Percentiles rank a stretch among this genome's conserved stretches.
phyloP scores from a whole-genome alignment of 192 early-diverging fungal genomes.

The Dispira simplex region DNA sequence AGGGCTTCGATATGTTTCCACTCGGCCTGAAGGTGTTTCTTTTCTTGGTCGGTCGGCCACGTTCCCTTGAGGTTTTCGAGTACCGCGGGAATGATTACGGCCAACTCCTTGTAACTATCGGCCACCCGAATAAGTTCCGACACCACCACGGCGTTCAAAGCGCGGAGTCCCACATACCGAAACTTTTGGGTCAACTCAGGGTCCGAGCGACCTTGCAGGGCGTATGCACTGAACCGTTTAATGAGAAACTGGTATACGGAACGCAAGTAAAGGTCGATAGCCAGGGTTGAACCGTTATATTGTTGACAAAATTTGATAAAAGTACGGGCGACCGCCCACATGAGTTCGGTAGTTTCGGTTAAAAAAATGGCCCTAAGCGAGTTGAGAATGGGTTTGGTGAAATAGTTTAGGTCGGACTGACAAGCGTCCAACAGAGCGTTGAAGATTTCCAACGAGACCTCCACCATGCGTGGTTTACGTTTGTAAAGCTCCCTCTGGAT shows the following conservation, averaged over 20 bases:
- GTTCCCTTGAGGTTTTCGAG: constrained; percentile 20
- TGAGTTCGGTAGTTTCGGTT: constrained; percentile 39
- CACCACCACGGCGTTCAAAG: constrained; percentile 18
- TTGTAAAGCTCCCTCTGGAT: constrained; percentile 46
- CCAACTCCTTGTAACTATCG: constrained; percentile 14
- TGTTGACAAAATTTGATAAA: constrained; percentile 54
- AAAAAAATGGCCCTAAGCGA: constrained; percentile 43
- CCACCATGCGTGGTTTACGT: constrained; percentile 41
- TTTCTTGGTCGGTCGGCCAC: constrained; percentile 6
- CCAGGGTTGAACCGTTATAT: constrained; percentile 53
- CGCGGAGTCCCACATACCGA: constrained; percentile 24
- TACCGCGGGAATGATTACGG: constrained; percentile 20
- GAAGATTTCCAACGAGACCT: constrained; percentile 57
- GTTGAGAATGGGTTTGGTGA: constrained; percentile 64
- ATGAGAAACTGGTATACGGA: constrained; percentile 16
- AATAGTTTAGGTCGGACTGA: constrained; percentile 59
- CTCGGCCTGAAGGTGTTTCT: not conserved
- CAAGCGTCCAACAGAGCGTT: constrained; percentile 55
- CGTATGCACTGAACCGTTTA: constrained; percentile 17
- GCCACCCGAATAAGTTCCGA: constrained; percentile 18
- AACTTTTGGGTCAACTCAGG: constrained; percentile 27
- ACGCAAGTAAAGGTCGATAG: constrained; percentile 46
- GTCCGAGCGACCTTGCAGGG: not conserved
- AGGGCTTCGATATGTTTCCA: constrained; percentile 1
- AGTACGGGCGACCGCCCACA: constrained; percentile 39